phyloP scores from a whole-genome alignment of 257 asterid species.

The Nicotiana undulata region DNA sequence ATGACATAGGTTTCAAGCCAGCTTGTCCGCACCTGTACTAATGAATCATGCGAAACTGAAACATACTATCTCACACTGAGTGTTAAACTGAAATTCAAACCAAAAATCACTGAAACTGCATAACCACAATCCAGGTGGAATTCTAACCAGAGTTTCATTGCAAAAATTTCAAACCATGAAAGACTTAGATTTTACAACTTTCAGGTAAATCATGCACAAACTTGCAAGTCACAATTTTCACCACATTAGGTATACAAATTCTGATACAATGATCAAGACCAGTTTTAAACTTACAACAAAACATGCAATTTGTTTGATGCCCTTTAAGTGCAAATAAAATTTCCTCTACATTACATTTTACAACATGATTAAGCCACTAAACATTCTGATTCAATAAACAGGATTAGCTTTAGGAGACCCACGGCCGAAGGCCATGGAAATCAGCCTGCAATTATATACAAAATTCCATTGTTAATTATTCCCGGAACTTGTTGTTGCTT shows the following conservation, averaged over 20 bases:
- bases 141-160: background rate
- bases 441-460: background rate
- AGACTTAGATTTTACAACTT: background rate
- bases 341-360: background rate
- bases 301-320: background rate
- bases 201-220: background rate
- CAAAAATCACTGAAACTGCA: background rate
- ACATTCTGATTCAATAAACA: background rate
- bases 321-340: background rate
- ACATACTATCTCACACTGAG: background rate
- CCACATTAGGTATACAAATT: background rate
- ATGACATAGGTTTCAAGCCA: too few relatives aligned
- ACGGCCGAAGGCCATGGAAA: background rate
- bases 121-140: background rate
- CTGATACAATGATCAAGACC: background rate
- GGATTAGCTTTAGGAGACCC: background rate
- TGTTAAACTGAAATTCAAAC: background rate
- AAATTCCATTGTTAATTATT: conserved; percentile 21
- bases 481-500: conserved; percentile 25
- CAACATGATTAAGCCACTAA: background rate
- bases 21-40: too few relatives aligned
- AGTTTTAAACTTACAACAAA: background rate
- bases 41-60: too few relatives aligned
- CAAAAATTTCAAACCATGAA: background rate
- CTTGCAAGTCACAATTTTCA: background rate